phyloP scores from a whole-genome alignment of 1,139 yeast species.

The Yamadazyma friedrichii region DNA sequence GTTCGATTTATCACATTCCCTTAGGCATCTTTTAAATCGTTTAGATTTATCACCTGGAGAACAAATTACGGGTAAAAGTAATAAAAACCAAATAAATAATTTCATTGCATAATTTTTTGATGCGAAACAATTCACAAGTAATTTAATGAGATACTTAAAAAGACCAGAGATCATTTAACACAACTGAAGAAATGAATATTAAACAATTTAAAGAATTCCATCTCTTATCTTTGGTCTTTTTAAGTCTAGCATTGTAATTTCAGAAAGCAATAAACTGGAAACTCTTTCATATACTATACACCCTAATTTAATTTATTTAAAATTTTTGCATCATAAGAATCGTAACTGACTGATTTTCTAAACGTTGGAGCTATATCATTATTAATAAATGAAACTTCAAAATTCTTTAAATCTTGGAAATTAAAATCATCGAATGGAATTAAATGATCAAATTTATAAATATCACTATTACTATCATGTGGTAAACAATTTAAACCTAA shows the following conservation, averaged over 20 bases:
- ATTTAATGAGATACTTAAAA: no score
- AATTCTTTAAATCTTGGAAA: constrained; percentile 11
- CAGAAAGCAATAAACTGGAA: no score
- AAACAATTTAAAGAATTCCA: no score
- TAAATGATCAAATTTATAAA: background rate
- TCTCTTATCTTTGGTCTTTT: no score
- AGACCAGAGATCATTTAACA: no score
- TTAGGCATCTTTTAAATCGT: constrained; percentile 65
- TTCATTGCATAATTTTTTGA: background rate
- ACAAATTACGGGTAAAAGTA: constrained; percentile 24
- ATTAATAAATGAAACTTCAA: constrained; percentile 22
- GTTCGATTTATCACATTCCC: constrained; percentile 51
- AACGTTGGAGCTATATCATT: constrained; percentile 18
- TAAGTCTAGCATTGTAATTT: no score
- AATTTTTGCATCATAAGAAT: constrained; percentile 8
- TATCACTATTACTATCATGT: background rate
- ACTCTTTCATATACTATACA: background rate
- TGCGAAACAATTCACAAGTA: background rate
- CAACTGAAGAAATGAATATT: no score
- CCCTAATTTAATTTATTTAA: constrained; percentile 6
- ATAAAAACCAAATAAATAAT: constrained; percentile 1
- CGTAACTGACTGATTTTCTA: constrained; percentile 4
- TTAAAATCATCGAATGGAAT: constrained; percentile 1
- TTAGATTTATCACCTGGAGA: constrained; percentile 80
- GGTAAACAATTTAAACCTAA: background rate